These are phyloP conservation scores for Linum usitatissimum DNA, from an alignment of 345 rosid genomes.

Conservation along the genomic window DNA sequence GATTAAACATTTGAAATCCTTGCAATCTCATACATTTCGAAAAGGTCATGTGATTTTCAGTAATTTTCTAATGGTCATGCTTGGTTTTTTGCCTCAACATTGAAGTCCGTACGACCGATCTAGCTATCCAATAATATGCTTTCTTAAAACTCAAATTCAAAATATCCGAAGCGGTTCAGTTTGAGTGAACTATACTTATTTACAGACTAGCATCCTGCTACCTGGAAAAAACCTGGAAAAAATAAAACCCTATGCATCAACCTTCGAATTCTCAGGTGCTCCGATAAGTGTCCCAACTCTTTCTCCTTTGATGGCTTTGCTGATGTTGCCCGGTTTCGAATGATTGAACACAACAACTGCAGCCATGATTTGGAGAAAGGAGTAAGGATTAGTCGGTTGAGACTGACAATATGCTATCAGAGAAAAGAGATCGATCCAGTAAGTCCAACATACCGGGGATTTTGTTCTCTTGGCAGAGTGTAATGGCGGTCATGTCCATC, in stretches of 20 bases:
- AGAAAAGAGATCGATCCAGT: background rate
- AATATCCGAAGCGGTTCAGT: no score
- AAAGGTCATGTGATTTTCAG: no score
- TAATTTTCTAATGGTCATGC: no score
- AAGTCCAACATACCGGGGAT: conserved; percentile 56
- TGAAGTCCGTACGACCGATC: no score
- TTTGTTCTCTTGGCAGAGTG: conserved; percentile 91
- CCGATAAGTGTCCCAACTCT: conserved; percentile 80
- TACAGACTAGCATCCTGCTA: no score
- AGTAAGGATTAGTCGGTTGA: background rate
- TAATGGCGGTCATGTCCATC: conserved; percentile 96
- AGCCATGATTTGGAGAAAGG: background rate
- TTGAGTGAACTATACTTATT: no score
- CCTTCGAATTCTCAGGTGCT: conserved; percentile 37
- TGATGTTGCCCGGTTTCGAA: conserved; percentile 69
- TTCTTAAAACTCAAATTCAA: no score
- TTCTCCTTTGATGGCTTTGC: conserved; percentile 83
- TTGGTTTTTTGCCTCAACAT: no score
- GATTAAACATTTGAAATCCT: no score
- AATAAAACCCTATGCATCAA: conserved; percentile 6
- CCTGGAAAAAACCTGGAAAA: no score
- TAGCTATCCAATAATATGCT: no score
- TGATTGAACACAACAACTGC: conserved; percentile 89
- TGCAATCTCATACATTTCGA: no score
- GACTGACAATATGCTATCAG: background rate